These are phyloP conservation scores for Linaria vulgaris DNA, from an alignment of 257 asterid species.

Conservation along the genomic window DNA sequence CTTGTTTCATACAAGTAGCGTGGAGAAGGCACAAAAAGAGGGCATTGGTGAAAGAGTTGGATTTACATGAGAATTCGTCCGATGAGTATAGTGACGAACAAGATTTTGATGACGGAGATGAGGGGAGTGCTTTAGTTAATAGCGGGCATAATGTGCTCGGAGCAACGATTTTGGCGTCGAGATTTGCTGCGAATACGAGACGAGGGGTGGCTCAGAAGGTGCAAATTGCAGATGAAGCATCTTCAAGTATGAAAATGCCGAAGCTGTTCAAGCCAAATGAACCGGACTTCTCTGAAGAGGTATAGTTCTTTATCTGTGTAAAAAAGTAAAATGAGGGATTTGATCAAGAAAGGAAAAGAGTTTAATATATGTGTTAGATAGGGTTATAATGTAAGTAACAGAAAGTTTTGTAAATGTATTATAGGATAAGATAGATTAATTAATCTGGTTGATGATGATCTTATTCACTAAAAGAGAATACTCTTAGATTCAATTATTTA, in stretches of 20 bases:
- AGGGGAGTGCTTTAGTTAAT: constrained; percentile 21
- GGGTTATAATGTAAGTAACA: constrained; percentile 3
- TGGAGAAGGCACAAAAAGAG: constrained; percentile 76
- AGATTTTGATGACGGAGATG: constrained; percentile 21
- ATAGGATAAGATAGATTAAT: constrained; percentile 27
- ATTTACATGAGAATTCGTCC: constrained; percentile 43
- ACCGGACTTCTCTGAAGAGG: constrained; percentile 75
- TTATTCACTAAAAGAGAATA: not conserved
- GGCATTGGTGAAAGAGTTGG: constrained; percentile 59
- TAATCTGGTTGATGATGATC: not conserved
- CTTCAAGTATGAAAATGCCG: constrained; percentile 84
- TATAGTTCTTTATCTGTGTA: constrained; percentile 19
- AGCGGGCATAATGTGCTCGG: constrained; percentile 37
- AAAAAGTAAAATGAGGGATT: not conserved
- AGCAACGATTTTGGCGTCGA: constrained; percentile 71
- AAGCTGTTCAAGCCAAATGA: constrained; percentile 79
- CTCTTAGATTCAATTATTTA: no score
- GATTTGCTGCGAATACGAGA: constrained; percentile 72
- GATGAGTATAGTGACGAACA: constrained; percentile 6
- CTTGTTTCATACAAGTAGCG: constrained; percentile 71
- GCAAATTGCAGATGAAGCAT: constrained; percentile 39
- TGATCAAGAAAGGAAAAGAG: not conserved
- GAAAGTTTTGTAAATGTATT: constrained; percentile 33
- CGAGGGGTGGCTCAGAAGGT: constrained; percentile 49
- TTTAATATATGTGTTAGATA: constrained; percentile 13